phyloP scores from a whole-genome alignment of 257 asterid species.

The Plantago major region DNA sequence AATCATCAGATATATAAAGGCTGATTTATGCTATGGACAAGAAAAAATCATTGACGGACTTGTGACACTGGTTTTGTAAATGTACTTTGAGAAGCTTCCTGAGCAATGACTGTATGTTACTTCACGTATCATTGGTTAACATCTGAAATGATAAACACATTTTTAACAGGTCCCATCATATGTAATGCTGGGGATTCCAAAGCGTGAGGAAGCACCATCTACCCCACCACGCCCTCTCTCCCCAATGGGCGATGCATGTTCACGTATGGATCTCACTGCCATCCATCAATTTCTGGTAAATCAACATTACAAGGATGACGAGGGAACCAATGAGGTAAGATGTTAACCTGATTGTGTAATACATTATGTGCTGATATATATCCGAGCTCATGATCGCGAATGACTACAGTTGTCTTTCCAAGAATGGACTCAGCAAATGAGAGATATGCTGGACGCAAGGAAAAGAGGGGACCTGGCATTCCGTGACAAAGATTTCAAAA shows the following conservation, averaged over 20 bases:
- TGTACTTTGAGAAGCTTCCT: too few relatives aligned
- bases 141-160: slow-evolving; percentile 12
- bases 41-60: too few relatives aligned
- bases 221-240: slow-evolving; percentile 91
- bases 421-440: slow-evolving; percentile 99
- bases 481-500: slow-evolving; percentile 91
- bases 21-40: too few relatives aligned
- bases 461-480: slow-evolving; percentile 94
- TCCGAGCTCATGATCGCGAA: not conserved
- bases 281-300: slow-evolving; percentile 86
- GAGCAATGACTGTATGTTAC: too few relatives aligned
- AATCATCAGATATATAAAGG: too few relatives aligned
- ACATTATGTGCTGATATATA: not conserved
- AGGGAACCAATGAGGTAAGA: slow-evolving; percentile 86
- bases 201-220: slow-evolving; percentile 72
- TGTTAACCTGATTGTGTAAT: not conserved
- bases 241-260: slow-evolving; percentile 94
- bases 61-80: too few relatives aligned
- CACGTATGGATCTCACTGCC: slow-evolving; percentile 94
- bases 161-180: slow-evolving; percentile 70
- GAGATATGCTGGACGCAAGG: slow-evolving; percentile 90
- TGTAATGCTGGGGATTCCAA: slow-evolving; percentile 84
- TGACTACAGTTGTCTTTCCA: slow-evolving; percentile 75
- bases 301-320: slow-evolving; percentile 91
- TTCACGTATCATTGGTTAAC: slow-evolving; percentile 1